phyloP scores from a whole-genome alignment of 768 basidiomycete genomes.

The Russula lepida region DNA sequence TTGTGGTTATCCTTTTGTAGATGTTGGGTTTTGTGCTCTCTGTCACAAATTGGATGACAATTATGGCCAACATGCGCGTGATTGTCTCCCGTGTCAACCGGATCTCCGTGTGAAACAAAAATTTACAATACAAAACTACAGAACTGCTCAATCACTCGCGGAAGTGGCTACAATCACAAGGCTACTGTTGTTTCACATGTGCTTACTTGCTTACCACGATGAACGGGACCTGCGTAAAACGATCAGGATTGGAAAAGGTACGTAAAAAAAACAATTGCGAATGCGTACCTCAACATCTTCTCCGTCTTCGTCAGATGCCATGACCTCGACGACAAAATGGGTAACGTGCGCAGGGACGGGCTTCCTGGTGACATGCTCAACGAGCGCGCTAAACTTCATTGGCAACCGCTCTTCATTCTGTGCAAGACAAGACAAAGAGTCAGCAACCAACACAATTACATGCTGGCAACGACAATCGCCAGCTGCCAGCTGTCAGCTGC shows the following conservation, averaged over 20 bases:
- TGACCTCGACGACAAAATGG: slow-evolving; percentile 86
- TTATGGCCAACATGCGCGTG: slow-evolving; percentile 7
- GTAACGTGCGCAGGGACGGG: slow-evolving; percentile 75
- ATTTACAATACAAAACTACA: slow-evolving; percentile 1
- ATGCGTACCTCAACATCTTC: slow-evolving; percentile 86
- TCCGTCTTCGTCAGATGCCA: slow-evolving; percentile 85
- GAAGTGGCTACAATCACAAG: slow-evolving; percentile 8
- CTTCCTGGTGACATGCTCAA: slow-evolving; percentile 93
- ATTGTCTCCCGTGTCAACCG: not conserved
- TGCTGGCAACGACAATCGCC: not conserved
- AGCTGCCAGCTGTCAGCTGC: slow-evolving; percentile 27
- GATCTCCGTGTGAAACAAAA: not conserved
- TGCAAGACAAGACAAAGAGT: not conserved
- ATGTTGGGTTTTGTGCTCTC: not conserved
- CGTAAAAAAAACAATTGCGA: not conserved
- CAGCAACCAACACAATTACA: not conserved
- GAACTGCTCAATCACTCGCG: not conserved
- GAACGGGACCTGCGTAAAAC: slow-evolving; percentile 59
- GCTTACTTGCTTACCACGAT: slow-evolving; percentile 58
- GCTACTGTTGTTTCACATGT: not conserved
- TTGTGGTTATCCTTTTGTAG: slow-evolving; percentile 8
- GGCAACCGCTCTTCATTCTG: slow-evolving; percentile 82
- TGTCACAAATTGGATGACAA: slow-evolving; percentile 17
- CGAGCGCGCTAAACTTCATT: slow-evolving; percentile 86
- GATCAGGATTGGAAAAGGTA: slow-evolving; percentile 3